These are phyloP conservation scores for Tuber umbilicatum DNA, from an alignment of 495 filamentous ascomycete species.

Conservation along the genomic window DNA sequence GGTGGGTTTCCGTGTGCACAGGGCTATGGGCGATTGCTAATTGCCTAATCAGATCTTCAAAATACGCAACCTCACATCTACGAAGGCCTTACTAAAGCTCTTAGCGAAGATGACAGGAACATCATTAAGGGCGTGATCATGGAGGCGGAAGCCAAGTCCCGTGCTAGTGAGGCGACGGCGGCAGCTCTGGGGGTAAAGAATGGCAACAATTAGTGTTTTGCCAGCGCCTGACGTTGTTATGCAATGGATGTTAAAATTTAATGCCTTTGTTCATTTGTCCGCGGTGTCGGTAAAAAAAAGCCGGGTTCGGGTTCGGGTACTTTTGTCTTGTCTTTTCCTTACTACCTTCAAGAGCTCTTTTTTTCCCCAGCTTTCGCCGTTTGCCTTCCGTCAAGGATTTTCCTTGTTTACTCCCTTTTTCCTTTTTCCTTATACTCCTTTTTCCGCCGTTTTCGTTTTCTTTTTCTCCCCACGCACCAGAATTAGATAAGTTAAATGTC, in stretches of 20 bases:
- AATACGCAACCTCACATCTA: conserved; percentile 88
- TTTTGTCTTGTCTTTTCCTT: conserved; percentile 19
- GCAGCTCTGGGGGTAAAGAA: conserved; percentile 27
- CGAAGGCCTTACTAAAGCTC: conserved; percentile 65
- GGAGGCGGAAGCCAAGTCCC: conserved; percentile 43
- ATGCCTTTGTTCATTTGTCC: conserved; percentile 4
- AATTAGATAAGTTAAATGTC: conserved; percentile 5
- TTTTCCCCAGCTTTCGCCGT: neutral
- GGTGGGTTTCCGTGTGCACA: conserved; percentile 53
- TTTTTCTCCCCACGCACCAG: neutral
- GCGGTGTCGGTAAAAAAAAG: conserved; percentile 5
- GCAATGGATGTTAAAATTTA: neutral
- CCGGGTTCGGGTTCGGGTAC: conserved; percentile 24
- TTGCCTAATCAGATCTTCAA: conserved; percentile 61
- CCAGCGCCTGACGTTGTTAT: neutral
- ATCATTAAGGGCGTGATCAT: conserved; percentile 63
- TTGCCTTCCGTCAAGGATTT: neutral
- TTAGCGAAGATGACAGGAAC: conserved; percentile 72
- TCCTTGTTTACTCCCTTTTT: conserved; percentile 14
- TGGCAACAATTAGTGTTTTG: conserved; percentile 11
- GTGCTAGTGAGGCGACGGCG: conserved; percentile 33
- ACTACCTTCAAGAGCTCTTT: conserved; percentile 11
- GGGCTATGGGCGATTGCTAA: conserved; percentile 21
- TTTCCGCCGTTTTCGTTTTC: neutral
- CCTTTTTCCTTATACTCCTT: neutral